Base-by-base conservation (phyloP, 2,329 filamentous ascomycete species). In the Hypoxylon sp. region DNA sequence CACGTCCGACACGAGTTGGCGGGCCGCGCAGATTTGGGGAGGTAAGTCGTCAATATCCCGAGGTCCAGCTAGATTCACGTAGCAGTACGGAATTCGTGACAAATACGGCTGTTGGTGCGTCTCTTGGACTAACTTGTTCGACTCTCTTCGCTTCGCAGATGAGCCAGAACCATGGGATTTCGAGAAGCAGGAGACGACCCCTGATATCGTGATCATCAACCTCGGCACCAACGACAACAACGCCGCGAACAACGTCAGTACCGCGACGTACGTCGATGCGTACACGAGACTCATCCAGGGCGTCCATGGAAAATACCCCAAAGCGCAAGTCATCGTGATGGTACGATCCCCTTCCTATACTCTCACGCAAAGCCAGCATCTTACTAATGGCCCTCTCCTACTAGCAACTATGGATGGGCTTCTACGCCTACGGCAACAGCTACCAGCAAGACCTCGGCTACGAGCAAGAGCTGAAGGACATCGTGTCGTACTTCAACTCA, bases 401-500 rank as follows among this genome's bases (percentile, higher is more conserved):
- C 31, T 6, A 86, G 83, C 83, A 83, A 37, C 81, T 88, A 46
- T 69, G 66, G 69, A 62, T 85, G 42, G 81, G 82, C n/a, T 89
- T 88, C 77, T 79, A 78, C 60, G 78, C 82, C 31, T 73, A 79
- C 50, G 86, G 86, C 7, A 87, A 86, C 71, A 82, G 80, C 6
- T 89, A 84, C 72, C 70, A 75, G 6, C 83, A 86, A 72, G 77
- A 76, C 21, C 78, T 80, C 6, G 82, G 83, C 17, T 88, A 85
- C 70, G 78, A 82, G 58, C 78, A 84, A 31, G 84, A 88, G 69
- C 84, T 88, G 15, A 79, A 82, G 65, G 73, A 81, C 6, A 83
- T 89, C 24, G 83, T 85, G 61, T 74, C 86, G 51, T 83, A 85
- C 72, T 89, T 87, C 80, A 85, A 84, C 74, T 81, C 80, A n/a